phyloP scores from a whole-genome alignment of 192 early-diverging fungal species.

The Mortierella antarctica region DNA sequence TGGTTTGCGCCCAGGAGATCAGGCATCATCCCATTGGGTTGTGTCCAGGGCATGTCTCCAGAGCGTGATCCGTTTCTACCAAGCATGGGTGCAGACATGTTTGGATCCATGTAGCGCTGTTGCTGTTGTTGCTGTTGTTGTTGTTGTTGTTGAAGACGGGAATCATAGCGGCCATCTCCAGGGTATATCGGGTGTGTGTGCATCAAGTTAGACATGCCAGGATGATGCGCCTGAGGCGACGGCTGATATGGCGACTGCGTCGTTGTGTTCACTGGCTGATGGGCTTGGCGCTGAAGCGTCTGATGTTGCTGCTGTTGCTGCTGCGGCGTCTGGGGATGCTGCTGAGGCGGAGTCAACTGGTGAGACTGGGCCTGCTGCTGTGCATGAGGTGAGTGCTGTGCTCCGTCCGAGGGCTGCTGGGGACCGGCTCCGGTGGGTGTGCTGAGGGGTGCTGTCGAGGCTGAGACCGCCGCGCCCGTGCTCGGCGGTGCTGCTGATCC shows the following conservation, averaged over 20 bases:
- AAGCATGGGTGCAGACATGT: slow-evolving; percentile 35
- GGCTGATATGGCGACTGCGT: slow-evolving; percentile 39
- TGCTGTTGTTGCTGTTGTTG: neutral
- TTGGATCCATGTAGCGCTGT: slow-evolving; percentile 39
- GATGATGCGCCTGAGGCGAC: slow-evolving; percentile 37
- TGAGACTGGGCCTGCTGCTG: slow-evolving; percentile 23
- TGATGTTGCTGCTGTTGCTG: slow-evolving; percentile 35
- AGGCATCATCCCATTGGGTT: slow-evolving; percentile 38
- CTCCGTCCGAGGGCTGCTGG: slow-evolving; percentile 12
- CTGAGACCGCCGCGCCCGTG: slow-evolving; percentile 3
- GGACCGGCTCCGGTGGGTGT: slow-evolving; percentile 16
- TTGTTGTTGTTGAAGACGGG: slow-evolving; percentile 11
- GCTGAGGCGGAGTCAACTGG: slow-evolving; percentile 42
- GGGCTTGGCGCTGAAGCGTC: slow-evolving; percentile 30
- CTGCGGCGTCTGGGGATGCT: slow-evolving; percentile 46
- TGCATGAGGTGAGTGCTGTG: slow-evolving; percentile 41
- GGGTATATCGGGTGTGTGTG: slow-evolving; percentile 43
- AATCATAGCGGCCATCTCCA: slow-evolving; percentile 32
- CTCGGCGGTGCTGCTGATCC: slow-evolving; percentile 26
- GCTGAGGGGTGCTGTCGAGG: slow-evolving; percentile 19
- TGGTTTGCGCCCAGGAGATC: slow-evolving; percentile 38
- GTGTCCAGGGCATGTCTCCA: slow-evolving; percentile 35
- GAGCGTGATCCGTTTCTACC: slow-evolving; percentile 16
- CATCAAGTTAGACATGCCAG: slow-evolving; percentile 36
- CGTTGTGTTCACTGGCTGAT: slow-evolving; percentile 15